These are phyloP conservation scores for Cystobasidium tubakii DNA, from an alignment of 768 basidiomycete genomes.

Conservation along the genomic window DNA sequence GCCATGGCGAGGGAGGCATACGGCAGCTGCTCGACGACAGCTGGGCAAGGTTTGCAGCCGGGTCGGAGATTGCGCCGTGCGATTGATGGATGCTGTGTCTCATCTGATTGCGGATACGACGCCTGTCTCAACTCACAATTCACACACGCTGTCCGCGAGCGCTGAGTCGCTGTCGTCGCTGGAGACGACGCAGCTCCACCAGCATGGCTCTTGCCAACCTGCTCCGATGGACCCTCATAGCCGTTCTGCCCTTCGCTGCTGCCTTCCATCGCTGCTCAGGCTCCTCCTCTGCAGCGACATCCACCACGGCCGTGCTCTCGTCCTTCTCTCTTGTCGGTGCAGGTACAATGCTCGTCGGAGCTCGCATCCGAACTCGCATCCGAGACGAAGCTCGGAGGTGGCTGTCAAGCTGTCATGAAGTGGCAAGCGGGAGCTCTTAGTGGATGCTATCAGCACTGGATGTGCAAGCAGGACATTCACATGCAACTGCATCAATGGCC, in stretches of 20 bases:
- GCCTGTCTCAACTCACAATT: conserved; percentile 36
- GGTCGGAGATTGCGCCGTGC: not conserved
- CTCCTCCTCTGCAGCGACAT: not conserved
- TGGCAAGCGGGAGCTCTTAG: too few relatives aligned
- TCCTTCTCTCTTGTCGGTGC: too few relatives aligned
- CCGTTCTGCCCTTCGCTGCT: not conserved
- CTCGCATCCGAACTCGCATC: too few relatives aligned
- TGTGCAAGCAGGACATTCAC: too few relatives aligned
- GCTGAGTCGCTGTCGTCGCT: not conserved
- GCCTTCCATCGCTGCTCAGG: not conserved
- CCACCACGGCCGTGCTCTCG: too few relatives aligned
- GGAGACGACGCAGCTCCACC: not conserved
- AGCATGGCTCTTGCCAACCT: not conserved
- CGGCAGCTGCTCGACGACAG: not conserved
- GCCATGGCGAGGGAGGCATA: not conserved
- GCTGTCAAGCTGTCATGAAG: too few relatives aligned
- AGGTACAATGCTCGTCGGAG: too few relatives aligned
- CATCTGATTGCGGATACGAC: too few relatives aligned
- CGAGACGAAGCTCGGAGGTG: too few relatives aligned
- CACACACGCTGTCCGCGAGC: conserved; percentile 25
- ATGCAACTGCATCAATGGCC: too few relatives aligned
- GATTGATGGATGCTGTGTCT: too few relatives aligned
- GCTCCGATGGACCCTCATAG: not conserved
- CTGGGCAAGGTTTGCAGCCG: not conserved
- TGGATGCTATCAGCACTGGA: too few relatives aligned